Base-by-base conservation (phyloP, 139 green algal species). In the Micractinium conductrix region DNA sequence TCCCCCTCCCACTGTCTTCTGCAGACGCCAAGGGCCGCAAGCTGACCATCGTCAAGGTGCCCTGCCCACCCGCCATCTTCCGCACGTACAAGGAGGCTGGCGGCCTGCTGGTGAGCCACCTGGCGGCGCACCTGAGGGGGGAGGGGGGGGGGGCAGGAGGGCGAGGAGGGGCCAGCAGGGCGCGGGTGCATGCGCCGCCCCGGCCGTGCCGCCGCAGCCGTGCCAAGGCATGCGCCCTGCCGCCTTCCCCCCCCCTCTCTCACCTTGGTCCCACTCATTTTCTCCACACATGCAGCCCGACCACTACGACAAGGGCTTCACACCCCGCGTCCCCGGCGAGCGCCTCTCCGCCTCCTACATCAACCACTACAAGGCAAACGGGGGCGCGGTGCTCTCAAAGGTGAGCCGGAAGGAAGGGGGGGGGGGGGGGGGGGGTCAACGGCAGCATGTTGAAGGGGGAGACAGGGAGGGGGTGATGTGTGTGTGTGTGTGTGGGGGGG, bases 341-440 rank as follows among this genome's bases (percentile, higher is more conserved):
- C 85, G 88, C 48, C 86, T 95, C 68, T 83, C 88, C 30, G 90
- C 86, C 80, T 92, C 88, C n/a, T 96, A 96, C 90, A 92, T 96
- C 87, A 96, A 96, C 89, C 95, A 96, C 86, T 96, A 95, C 86
- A 83, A 90, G 43, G 90, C 90, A 40, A 96, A 96, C 44, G 93
- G 91, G 38, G 91, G 89, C 63, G 90, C 89, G 12, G 88, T 96
- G 7, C 74, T 92, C 30, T 90, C 91, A 42, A 79, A 88, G 53
- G 95, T 95, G 76, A 83, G 91, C 35, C 12, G 26, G 60, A 26
- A 35, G 4, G 60, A 26, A 16, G 14, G 26, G 33, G 60, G 3
- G 21, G 12, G 24, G 60, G 60, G 60, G 19, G 4, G 60, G 26
- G 19, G 12, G 19, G 53, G 8, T 22, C 8, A n/a, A n/a, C n/a